Evolutionary conservation across 2,329 filamentous ascomycete genomes (phyloP).

Genomic region (Corniculantispora saksenae): DNA sequence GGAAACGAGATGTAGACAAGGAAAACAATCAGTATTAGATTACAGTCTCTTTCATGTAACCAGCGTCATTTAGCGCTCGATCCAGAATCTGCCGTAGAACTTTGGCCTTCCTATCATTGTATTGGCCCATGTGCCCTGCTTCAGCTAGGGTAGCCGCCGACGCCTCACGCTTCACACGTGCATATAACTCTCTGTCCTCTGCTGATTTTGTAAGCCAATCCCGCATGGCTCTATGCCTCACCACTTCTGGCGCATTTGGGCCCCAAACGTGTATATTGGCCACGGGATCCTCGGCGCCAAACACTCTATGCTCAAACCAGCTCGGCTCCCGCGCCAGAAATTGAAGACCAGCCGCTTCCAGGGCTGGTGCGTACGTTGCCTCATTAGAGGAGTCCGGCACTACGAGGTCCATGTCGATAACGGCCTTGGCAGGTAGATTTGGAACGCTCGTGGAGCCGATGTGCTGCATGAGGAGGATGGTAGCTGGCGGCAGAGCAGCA

Average conservation of each 20-base stretch:
- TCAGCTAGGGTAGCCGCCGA: too few species aligned
- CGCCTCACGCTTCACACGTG: background rate
- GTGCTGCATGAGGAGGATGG: conserved; percentile 34
- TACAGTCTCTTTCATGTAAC: too few species aligned
- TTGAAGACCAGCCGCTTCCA: conserved; percentile 41
- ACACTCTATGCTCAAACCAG: conserved; percentile 46
- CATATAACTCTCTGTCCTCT: background rate
- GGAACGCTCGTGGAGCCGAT: conserved; percentile 48
- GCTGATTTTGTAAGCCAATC: background rate
- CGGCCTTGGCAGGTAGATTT: conserved; percentile 44
- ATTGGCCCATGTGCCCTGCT: background rate
- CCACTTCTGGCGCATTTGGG: conserved; percentile 9
- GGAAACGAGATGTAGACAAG: background rate
- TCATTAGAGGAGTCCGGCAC: conserved; percentile 38
- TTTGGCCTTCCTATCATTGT: background rate
- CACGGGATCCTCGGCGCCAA: conserved; percentile 32
- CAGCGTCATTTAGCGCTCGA: too few species aligned
- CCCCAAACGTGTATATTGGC: conserved; percentile 48
- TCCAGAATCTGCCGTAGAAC: background rate
- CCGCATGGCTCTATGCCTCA: background rate
- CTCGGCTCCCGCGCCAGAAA: conserved; percentile 43
- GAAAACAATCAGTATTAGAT: background rate
- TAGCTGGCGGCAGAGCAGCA: too few species aligned
- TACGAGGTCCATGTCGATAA: conserved; percentile 49
- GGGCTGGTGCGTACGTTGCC: conserved; percentile 36